Evolutionary conservation across 2,329 filamentous ascomycete species (phyloP).

Genomic region (Verticillium dahliae): DNA sequence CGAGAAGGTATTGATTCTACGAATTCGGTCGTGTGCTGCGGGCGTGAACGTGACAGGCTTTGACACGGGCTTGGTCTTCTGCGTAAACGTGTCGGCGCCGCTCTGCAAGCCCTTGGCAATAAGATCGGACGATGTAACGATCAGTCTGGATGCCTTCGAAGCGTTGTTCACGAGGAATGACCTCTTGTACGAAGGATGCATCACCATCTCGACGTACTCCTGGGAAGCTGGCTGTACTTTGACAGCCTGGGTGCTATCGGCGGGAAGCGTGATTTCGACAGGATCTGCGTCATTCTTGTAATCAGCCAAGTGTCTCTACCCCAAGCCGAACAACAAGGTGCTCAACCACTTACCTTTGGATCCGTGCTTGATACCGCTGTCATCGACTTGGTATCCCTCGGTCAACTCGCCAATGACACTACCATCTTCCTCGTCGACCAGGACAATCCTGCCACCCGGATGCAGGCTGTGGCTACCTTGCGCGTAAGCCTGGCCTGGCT

Average conservation of each 20-base stretch:
- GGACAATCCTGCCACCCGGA: conserved; percentile 72
- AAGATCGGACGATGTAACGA: conserved; percentile 80
- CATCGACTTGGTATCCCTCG: conserved; percentile 74
- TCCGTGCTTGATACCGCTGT: conserved; percentile 69
- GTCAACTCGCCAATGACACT: conserved; percentile 89
- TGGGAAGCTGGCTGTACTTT: conserved; percentile 60
- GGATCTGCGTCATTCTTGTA: conserved; percentile 47
- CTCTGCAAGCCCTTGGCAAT: conserved; percentile 71
- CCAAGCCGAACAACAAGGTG: not conserved
- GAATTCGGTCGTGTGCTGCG: conserved; percentile 74
- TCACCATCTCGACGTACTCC: conserved; percentile 68
- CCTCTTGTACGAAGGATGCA: conserved; percentile 87
- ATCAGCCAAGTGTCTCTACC: not conserved
- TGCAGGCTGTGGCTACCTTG: conserved; percentile 51
- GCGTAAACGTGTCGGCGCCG: conserved; percentile 74
- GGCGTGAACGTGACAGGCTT: conserved; percentile 87
- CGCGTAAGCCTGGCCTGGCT: conserved; percentile 72
- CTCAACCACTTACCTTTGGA: conserved; percentile 66
- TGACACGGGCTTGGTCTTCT: conserved; percentile 67
- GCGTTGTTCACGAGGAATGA: conserved; percentile 83
- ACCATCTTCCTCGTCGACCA: conserved; percentile 93
- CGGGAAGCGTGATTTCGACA: conserved; percentile 69
- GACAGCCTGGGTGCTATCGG: conserved; percentile 57
- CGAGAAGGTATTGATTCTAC: conserved; percentile 86
- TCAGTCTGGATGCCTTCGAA: conserved; percentile 79